Base-by-base conservation (phyloP, 352 stramenopile genomes). In the Phytophthora litchii region DNA sequence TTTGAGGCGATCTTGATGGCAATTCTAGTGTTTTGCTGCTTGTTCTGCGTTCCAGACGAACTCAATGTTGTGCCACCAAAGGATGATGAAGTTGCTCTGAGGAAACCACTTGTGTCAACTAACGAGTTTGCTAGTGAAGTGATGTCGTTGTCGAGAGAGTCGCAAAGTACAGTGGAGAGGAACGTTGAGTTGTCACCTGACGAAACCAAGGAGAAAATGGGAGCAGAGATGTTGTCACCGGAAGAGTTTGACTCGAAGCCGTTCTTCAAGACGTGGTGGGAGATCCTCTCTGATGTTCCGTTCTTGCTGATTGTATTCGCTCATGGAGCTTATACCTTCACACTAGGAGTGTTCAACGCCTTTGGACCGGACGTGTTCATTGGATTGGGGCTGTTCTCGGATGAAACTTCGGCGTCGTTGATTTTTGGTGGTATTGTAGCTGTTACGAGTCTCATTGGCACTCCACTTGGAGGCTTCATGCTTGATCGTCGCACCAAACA, bases 321-420 rank as follows among this genome's bases (percentile, higher is more conserved):
- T 13, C 88, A 93, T 60, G 78, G 81, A 14, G 83, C 80, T 9
- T 91, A 91, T 56, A 89, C 85, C 27, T 91, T 86, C 60, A 84
- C 86, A 14, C 36, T 94, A 9, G 87, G 74, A 12, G 85, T 80
- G 10, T 75, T 97, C 19, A 86, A 79, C 56, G 70, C 74, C 35
- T 97, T 96, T 53, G 76, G 79, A 3, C 80, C 80, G 4, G 64
- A 81, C n/a, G 79, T 97, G 45, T 64, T 97, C 29, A 81, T 95
- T 23, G 80, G 83, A 6, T 45, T 97, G 21, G 86, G 86, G 12
- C 69, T 94, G 17, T 92, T 94, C 48, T 64, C 76, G 9, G 72
- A 71, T 10, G 84, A 97, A 42, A 85, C 70, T 1, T 64, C 64
- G 17, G 88, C 86, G 3, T 85, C 83, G 13, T 58, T 90, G 16